Evolutionary conservation across 345 rosid species (phyloP).

Genomic region (Populus deltoides): DNA sequence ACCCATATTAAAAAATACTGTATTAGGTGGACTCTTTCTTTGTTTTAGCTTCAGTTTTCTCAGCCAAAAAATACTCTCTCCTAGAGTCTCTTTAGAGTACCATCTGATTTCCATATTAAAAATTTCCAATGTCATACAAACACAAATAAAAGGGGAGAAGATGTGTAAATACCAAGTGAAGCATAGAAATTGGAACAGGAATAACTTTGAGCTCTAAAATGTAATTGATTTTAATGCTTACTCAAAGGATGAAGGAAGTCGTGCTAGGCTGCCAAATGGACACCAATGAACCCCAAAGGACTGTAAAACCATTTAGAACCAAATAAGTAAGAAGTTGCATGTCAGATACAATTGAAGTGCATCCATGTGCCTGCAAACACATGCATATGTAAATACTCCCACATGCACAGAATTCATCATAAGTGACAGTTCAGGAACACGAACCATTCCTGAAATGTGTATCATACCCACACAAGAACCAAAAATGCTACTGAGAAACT

Average conservation of each 20-base stretch:
- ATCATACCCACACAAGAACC: not conserved
- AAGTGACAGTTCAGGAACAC: not conserved
- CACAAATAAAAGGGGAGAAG: not conserved
- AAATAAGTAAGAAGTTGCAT: conserved; percentile 7
- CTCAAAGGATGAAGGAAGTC: conserved; percentile 60
- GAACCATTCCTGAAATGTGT: not conserved
- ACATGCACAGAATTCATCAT: not conserved
- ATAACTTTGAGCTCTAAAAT: conserved; percentile 3
- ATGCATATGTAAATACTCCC: no score
- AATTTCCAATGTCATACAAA: not conserved
- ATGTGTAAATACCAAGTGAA: not conserved
- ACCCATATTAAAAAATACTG: no score
- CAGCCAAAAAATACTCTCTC: not conserved
- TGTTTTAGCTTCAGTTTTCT: not conserved
- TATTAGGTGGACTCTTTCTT: no score
- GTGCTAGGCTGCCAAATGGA: conserved; percentile 78
- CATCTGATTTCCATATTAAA: not conserved
- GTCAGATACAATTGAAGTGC: conserved; percentile 5
- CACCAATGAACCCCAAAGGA: conserved; percentile 95
- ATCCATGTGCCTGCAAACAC: not conserved
- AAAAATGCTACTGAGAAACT: not conserved
- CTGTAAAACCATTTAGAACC: conserved; percentile 46
- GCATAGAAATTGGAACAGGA: conserved; percentile 15
- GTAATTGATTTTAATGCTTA: conserved; percentile 38
- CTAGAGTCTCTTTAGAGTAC: not conserved